phyloP scores from a whole-genome alignment of 768 basidiomycete species.

The Strobilomyces dryophilus region DNA sequence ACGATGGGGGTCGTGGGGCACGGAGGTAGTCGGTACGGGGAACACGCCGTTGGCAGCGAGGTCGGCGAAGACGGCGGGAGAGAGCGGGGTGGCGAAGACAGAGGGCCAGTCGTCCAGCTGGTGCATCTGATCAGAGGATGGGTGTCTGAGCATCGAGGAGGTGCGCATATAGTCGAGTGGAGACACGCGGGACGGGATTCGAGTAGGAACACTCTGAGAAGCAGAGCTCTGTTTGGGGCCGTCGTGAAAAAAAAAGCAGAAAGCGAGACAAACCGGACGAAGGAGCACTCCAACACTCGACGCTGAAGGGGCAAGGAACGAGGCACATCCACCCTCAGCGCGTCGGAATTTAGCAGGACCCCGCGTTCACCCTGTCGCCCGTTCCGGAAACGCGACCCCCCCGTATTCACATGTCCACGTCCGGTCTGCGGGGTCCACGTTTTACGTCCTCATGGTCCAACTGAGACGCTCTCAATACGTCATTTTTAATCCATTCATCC shows the following conservation, averaged over 20 bases:
- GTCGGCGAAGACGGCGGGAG: conserved; percentile 56
- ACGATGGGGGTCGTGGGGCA: conserved; percentile 31
- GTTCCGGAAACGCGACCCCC: conserved; percentile 14
- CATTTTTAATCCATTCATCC: conserved; percentile 4
- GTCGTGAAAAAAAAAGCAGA: conserved; percentile 6
- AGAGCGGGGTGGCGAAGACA: conserved; percentile 59
- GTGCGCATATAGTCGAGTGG: conserved; percentile 3
- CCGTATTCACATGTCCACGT: conserved; percentile 26
- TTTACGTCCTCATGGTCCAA: conserved; percentile 19
- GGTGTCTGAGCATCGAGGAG: conserved; percentile 14
- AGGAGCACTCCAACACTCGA: conserved; percentile 2
- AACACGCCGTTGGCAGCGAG: conserved; percentile 60
- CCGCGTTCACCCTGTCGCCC: neutral
- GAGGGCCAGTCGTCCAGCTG: conserved; percentile 46
- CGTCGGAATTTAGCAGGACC: conserved; percentile 12
- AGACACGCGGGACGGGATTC: neutral
- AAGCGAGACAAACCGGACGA: neutral
- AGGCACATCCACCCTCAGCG: conserved; percentile 13
- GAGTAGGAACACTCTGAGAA: conserved; percentile 1
- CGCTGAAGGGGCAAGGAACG: conserved; percentile 18
- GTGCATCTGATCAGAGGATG: conserved; percentile 24
- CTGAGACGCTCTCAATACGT: conserved; percentile 6
- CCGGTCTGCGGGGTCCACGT: conserved; percentile 15
- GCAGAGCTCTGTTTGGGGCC: conserved; percentile 7
- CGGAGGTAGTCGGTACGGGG: conserved; percentile 26